phyloP scores from a whole-genome alignment of 2,329 filamentous ascomycete species.

The Ophiostoma novo-ulmi region DNA sequence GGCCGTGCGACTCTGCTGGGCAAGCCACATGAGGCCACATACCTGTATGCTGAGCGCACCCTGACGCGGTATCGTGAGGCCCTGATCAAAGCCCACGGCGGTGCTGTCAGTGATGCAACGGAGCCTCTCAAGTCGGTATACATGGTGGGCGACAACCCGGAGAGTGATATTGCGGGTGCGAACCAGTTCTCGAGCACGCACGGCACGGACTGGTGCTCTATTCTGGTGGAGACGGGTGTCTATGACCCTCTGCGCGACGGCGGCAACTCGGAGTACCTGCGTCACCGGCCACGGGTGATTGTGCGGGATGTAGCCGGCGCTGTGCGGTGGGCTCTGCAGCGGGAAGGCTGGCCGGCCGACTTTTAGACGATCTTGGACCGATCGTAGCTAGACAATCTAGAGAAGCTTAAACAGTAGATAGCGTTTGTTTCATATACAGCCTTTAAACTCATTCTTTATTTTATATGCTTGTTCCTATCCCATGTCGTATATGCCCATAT shows the following conservation, averaged over 20 bases:
- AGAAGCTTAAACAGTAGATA: background rate
- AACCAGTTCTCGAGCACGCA: conserved; percentile 65
- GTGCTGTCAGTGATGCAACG: conserved; percentile 18
- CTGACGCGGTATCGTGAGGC: conserved; percentile 59
- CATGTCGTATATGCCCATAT: too few relatives aligned
- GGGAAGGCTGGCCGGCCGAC: conserved; percentile 31
- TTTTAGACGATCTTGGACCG: background rate
- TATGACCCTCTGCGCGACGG: conserved; percentile 29
- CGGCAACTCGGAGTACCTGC: conserved; percentile 22
- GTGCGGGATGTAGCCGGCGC: conserved; percentile 32
- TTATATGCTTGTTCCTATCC: background rate
- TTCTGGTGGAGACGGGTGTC: conserved; percentile 35
- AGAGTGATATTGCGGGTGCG: conserved; percentile 84
- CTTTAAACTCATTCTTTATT: background rate
- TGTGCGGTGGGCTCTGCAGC: conserved; percentile 33
- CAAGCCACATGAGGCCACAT: conserved; percentile 74
- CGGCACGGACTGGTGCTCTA: conserved; percentile 44
- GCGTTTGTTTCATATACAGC: background rate
- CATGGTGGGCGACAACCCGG: conserved; percentile 90
- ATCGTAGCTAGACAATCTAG: background rate
- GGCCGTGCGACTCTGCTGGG: conserved; percentile 63
- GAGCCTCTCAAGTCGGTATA: conserved; percentile 67
- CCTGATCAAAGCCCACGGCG: conserved; percentile 37
- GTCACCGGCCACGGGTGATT: conserved; percentile 30
- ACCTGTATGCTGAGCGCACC: conserved; percentile 74